Evolutionary conservation across 495 filamentous ascomycete species (phyloP), one percentile per base, ranked within the genome.

Genomic region (Talaromyces nanjingensis): DNA sequence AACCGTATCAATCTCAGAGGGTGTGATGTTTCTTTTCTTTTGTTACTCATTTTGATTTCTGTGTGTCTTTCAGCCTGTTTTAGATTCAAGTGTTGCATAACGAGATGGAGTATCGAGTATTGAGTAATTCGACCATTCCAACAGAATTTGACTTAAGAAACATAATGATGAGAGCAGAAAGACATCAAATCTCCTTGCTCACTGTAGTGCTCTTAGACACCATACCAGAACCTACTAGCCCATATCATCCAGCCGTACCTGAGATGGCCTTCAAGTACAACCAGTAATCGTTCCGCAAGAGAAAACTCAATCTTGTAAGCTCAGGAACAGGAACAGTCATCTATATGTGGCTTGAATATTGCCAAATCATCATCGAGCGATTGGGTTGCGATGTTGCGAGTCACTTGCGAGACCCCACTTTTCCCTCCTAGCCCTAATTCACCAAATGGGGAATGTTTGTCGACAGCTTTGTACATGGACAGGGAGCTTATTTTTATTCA

Each of bases 371-470:
- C 45, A 49, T 18, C n/a, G 0, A 49, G 18, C 45, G 12, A 49
- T 49, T 49, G 45, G 45, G 52, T 55, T 55, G 52, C 22, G 20
- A 24, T 6, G 56, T 59, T 59, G 56, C 56, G 56, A 59, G 56
- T 34, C 27, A 22, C 27, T 59, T 59, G 56, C 56, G 56, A 59
- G 56, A 6, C 27, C 29, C 56, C 56, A 59, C 56, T 59, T 59
- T 59, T 59, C 2, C 3, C 20, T 33, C 56, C 27, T 22, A 59
- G 56, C 56, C 56, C 56, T 59, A 59, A 59, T 34, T 34, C 3
- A 4, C 27, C 8, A 6, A 59, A 59, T n/a, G 1, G 27, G 56
- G 6, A 33, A 59, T 37, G 33, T 33, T 56, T 56, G 5, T 27
- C 3, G 3, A 56, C 11, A 56, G 9, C 53, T 56, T 3, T 37